Conservation (phyloP, 164 flowering plant species). For the Amborella trichopoda region DNA sequence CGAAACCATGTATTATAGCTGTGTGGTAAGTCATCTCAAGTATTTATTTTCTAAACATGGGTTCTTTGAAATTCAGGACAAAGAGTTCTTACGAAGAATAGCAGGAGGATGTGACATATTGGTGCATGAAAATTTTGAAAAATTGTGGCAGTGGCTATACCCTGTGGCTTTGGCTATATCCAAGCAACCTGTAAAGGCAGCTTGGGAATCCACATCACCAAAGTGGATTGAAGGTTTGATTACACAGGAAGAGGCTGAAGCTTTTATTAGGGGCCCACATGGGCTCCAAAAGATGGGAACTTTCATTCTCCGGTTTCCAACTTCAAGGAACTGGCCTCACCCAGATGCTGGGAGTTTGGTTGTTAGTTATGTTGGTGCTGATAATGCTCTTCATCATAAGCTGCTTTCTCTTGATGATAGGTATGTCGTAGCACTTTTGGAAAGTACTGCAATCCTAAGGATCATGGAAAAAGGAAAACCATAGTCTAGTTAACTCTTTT, state of each 20-base stretch:
- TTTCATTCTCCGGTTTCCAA: conserved; percentile 83
- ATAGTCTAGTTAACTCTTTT: neutral
- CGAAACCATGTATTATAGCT: too few species aligned
- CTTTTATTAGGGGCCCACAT: conserved; percentile 49
- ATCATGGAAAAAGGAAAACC: neutral
- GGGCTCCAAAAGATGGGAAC: conserved; percentile 73
- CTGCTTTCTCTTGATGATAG: conserved; percentile 52
- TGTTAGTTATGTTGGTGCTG: conserved; percentile 69
- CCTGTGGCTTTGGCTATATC: conserved; percentile 78
- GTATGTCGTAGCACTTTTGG: conserved; percentile 12
- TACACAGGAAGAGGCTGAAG: conserved; percentile 88
- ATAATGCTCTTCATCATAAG: conserved; percentile 53
- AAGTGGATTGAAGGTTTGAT: conserved; percentile 89
- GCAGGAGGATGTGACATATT: conserved; percentile 53
- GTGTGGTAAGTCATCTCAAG: neutral
- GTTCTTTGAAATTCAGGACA: conserved; percentile 53
- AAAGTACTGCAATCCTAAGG: neutral
- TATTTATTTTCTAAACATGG: neutral
- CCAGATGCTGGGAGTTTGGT: conserved; percentile 95
- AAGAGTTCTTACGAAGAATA: conserved; percentile 52
- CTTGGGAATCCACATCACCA: conserved; percentile 59
- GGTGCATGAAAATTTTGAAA: conserved; percentile 63
- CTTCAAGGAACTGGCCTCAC: conserved; percentile 98
- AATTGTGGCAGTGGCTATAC: conserved; percentile 87
- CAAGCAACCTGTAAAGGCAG: conserved; percentile 30